phyloP scores from a whole-genome alignment of 257 asterid genomes.

The Capsicum baccatum region DNA sequence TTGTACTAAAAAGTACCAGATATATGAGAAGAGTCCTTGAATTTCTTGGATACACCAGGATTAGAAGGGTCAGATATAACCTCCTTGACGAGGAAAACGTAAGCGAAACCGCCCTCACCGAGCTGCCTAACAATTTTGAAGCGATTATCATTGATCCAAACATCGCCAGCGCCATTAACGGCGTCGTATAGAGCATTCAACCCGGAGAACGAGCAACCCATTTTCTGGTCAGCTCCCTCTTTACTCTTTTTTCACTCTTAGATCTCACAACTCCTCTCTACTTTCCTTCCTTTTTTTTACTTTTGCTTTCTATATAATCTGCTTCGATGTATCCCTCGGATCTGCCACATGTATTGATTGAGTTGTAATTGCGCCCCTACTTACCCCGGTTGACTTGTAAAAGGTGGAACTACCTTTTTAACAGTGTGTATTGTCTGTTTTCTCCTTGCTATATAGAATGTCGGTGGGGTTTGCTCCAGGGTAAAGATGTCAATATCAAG shows the following conservation, averaged over 20 bases:
- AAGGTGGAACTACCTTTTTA: background rate
- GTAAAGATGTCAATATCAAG: background rate
- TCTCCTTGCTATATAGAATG: background rate
- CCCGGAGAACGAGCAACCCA: slow-evolving; percentile 99
- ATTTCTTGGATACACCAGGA: slow-evolving; percentile 69
- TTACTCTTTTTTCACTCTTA: background rate
- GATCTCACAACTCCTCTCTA: slow-evolving; percentile 3
- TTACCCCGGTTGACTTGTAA: slow-evolving; percentile 2
- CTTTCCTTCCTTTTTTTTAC: background rate
- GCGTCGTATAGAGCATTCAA: slow-evolving; percentile 88
- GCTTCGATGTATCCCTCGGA: no score
- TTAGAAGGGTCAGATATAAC: slow-evolving; percentile 69
- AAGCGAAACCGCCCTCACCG: slow-evolving; percentile 98
- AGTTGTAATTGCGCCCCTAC: background rate
- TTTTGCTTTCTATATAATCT: background rate
- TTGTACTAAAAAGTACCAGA: slow-evolving; percentile 55
- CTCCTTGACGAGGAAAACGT: slow-evolving; percentile 89
- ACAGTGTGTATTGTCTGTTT: background rate
- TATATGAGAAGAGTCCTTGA: slow-evolving; percentile 79
- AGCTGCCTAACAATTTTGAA: slow-evolving; percentile 87
- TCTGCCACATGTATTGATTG: background rate
- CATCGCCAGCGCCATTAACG: slow-evolving; percentile 87
- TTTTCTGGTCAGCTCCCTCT: slow-evolving; percentile 39
- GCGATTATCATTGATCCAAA: slow-evolving; percentile 98
- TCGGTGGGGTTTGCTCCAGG: background rate